Conservation (phyloP, 1,284 basidiomycete genomes). For the Puccinia triticina region DNA sequence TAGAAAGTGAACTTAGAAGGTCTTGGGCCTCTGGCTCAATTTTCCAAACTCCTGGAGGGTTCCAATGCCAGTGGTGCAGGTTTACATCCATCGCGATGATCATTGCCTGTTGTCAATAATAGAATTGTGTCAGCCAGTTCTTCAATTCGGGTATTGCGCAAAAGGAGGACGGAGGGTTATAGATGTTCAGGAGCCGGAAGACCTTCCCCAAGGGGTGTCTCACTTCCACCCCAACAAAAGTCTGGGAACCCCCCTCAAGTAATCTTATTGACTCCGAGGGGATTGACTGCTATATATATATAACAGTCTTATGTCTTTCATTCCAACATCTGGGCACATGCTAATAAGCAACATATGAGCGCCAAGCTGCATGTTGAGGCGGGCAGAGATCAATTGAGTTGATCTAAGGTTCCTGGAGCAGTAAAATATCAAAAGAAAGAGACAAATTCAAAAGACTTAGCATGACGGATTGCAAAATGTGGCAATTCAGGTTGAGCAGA, state of each 20-base stretch:
- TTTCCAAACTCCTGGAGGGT: not conserved
- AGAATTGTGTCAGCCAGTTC: not conserved
- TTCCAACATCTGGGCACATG: not conserved
- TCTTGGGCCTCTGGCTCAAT: not conserved
- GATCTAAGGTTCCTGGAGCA: not conserved
- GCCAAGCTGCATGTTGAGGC: not conserved
- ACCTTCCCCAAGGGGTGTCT: too few species aligned
- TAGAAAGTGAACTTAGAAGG: not conserved
- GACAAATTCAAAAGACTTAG: not conserved
- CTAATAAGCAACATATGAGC: not conserved
- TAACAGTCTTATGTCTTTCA: not conserved
- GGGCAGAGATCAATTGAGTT: not conserved
- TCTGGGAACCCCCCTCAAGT: not conserved
- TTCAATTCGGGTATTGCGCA: not conserved
- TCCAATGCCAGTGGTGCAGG: constrained; percentile 13
- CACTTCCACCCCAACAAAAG: not conserved
- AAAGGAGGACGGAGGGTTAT: constrained; percentile 23
- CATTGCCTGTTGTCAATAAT: not conserved
- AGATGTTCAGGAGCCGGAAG: not conserved
- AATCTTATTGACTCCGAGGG: not conserved
- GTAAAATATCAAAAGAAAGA: not conserved
- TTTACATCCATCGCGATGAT: not conserved
- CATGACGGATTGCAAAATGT: not conserved
- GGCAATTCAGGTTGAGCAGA: too few species aligned
- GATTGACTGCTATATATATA: not conserved